phyloP scores from a whole-genome alignment of 495 filamentous ascomycete species.

The Hypoxylon trugodes region DNA sequence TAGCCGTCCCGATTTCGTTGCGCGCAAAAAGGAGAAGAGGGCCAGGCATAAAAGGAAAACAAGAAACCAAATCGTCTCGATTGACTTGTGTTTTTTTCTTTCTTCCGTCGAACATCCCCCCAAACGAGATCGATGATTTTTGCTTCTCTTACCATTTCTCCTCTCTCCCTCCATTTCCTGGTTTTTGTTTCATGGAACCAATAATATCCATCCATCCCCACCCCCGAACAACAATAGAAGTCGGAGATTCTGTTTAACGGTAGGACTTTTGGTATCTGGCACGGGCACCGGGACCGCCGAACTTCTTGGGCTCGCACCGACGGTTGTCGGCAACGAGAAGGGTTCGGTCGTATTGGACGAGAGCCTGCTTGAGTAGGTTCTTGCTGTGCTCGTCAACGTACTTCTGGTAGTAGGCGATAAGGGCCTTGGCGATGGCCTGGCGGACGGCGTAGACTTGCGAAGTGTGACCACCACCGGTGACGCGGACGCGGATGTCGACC shows the following conservation, averaged over 20 bases:
- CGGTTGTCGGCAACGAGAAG: constrained; percentile 97
- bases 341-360: constrained; percentile 94
- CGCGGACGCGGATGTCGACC: constrained; percentile 97
- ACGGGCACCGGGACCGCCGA: constrained; percentile 90
- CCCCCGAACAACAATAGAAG: neutral
- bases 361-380: constrained; percentile 96
- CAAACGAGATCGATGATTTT: too few relatives aligned
- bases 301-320: constrained; percentile 93
- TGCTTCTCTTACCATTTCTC: too few relatives aligned
- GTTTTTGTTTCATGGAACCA: neutral
- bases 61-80: constrained; percentile 21
- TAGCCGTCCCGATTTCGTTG: constrained; percentile 39
- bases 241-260: constrained; percentile 57
- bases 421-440: constrained; percentile 97
- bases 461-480: constrained; percentile 94
- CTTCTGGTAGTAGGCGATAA: constrained; percentile 99
- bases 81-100: constrained; percentile 16
- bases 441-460: constrained; percentile 99
- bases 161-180: constrained; percentile 10
- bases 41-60: constrained; percentile 21
- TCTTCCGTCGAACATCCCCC: too few relatives aligned
- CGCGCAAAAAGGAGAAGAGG: constrained; percentile 30
- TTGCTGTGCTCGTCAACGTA: constrained; percentile 99
- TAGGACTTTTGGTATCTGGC: constrained; percentile 93
- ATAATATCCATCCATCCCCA: neutral